Evolutionary conservation across 257 asterid genomes (phyloP).

Genomic region (Solanum chiquidenum): DNA sequence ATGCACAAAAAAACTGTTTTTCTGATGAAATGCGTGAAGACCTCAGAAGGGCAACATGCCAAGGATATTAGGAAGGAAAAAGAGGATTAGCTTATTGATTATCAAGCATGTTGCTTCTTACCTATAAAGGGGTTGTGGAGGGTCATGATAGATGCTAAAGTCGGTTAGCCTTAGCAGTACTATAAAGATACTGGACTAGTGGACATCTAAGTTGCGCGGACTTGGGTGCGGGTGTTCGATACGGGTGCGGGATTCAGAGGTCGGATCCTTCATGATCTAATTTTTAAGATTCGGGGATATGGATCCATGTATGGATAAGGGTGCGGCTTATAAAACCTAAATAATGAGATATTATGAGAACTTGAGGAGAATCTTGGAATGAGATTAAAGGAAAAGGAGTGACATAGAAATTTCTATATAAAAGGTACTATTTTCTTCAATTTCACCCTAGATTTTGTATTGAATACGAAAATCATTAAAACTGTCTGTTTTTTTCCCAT

Average conservation of each 20-base stretch:
- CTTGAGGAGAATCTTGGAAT: no score
- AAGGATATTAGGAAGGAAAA: not conserved
- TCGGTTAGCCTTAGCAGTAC: not conserved
- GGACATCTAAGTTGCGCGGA: not conserved
- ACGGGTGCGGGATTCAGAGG: no score
- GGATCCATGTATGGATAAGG: not conserved
- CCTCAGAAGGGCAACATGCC: not conserved
- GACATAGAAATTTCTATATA: no score
- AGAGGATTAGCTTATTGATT: not conserved
- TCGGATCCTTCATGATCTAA: no score
- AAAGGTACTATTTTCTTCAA: no score
- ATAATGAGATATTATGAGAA: no score
- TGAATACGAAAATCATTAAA: no score
- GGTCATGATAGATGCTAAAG: not conserved
- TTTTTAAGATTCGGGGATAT: not conserved
- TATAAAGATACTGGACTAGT: not conserved
- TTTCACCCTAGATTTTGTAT: no score
- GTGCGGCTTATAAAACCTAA: not conserved
- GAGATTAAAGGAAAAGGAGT: no score
- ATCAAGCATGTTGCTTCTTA: not conserved
- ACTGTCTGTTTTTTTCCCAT: no score
- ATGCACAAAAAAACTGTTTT: not conserved
- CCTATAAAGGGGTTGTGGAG: not conserved
- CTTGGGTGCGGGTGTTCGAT: no score
- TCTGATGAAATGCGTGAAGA: not conserved